These are phyloP conservation scores for Sechiopsis laciniata DNA, from an alignment of 306 rosid species.

Conservation along the genomic window DNA sequence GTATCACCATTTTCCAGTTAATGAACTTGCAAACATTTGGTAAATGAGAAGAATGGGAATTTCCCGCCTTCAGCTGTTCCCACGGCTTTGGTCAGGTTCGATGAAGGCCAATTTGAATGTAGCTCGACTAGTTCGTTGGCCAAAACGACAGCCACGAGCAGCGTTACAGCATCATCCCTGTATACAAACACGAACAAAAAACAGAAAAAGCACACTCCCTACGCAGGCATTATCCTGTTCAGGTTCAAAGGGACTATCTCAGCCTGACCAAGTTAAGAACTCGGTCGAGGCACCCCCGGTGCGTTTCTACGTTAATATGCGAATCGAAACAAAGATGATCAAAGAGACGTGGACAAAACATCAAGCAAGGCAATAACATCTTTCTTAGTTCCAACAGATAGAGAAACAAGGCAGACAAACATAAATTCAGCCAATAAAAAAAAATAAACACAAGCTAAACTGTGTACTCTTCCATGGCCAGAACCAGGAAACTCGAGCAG, in stretches of 20 bases:
- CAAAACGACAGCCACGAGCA: slow-evolving; percentile 25
- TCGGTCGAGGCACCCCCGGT: slow-evolving; percentile 99
- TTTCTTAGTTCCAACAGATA: slow-evolving; percentile 43
- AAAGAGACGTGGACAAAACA: slow-evolving; percentile 11
- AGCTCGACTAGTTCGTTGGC: slow-evolving; percentile 25
- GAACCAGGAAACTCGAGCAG: slow-evolving; percentile 29
- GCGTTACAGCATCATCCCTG: slow-evolving; percentile 37
- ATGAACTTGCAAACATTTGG: not conserved
- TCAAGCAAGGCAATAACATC: slow-evolving; percentile 3
- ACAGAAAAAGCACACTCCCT: slow-evolving; percentile 94
- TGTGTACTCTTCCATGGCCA: slow-evolving; percentile 36
- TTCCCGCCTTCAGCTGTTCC: not conserved
- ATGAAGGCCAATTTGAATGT: not conserved
- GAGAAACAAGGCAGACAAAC: slow-evolving; percentile 18
- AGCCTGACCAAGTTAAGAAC: slow-evolving; percentile 71
- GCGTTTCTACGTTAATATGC: slow-evolving; percentile 58
- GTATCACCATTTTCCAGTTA: not conserved
- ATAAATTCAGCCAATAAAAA: slow-evolving; percentile 26
- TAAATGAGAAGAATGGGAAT: not conserved
- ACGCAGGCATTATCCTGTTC: slow-evolving; percentile 99
- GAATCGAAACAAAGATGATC: not conserved
- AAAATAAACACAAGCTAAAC: slow-evolving; percentile 43
- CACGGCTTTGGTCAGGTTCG: not conserved
- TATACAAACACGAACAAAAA: slow-evolving; percentile 35
- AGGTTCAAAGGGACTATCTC: slow-evolving; percentile 99